Base-by-base conservation (phyloP, 129 eudicot genomes). In the Heracleum sosnowskyi region DNA sequence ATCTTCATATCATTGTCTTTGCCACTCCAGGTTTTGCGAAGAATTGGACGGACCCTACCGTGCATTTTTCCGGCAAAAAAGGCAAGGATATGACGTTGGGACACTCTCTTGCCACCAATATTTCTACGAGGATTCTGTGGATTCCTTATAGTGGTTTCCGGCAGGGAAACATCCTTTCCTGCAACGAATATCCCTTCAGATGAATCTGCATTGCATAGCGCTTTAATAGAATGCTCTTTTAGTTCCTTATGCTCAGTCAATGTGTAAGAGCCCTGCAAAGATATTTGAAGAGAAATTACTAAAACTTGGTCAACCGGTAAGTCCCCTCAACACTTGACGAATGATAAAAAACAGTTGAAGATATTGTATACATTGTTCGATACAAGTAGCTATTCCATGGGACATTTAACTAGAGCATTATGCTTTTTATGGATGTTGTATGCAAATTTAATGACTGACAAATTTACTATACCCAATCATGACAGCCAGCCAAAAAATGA, bases 401-500 rank as follows among this genome's bases (percentile, higher is more conserved):
- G 72, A 31, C 40, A 66, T 66, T 66, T 4, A 12, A 13, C 64
- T 45, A 26, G 55, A 76, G 76, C 76, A 64, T 34, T 66, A 16
- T 34, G 74, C 28, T 34, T 62, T 34, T 24, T 70, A 46, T 31
- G 51, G 74, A 37, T 37, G 69, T 22, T 2, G 0, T 17, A 55
- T 36, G 69, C 70, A 81, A 73, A 70, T 22, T 12, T 46, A 77
- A 80, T 31, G 44, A 63, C 40, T 77, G 40, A 77, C 4, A 47
- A 76, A 40, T 46, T 44, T 80, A 40, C 51, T 78, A 39, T 94
- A 94, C 98, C 98, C 98, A 95, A 85, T 95, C 98, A 85, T 95
- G 98, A 86, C 98, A 95, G 80, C 97, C 96, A 64, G 87, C 98
- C 22, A 91, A 88, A 78, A 95, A 95, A 83, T 95, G 98, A 87